Conservation (phyloP, 306 rosid genomes). For the Trifolium pratense region DNA sequence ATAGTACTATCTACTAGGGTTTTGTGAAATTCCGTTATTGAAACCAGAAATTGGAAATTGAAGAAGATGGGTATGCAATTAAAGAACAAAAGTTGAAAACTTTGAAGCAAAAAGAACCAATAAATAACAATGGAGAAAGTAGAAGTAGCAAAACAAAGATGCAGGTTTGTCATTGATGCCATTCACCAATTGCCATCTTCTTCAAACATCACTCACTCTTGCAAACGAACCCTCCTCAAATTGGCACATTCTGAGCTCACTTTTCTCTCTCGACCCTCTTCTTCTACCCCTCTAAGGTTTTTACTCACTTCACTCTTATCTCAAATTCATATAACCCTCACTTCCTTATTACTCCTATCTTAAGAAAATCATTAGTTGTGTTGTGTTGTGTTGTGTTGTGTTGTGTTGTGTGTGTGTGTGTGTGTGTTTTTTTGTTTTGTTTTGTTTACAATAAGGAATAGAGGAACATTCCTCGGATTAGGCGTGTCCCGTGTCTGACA, state of each 20-base stretch:
- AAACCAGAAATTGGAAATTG: slow-evolving; percentile 23
- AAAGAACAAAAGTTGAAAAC: slow-evolving; percentile 25
- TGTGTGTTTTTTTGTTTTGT: too few relatives aligned
- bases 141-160: slow-evolving; percentile 77
- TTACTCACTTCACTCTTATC: background rate
- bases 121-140: slow-evolving; percentile 42
- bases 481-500: too few relatives aligned
- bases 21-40: background rate
- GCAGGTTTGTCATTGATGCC: slow-evolving; percentile 62
- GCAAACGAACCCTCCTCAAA: slow-evolving; percentile 74
- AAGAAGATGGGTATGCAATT: slow-evolving; percentile 4
- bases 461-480: too few relatives aligned
- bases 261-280: slow-evolving; percentile 65
- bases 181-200: slow-evolving; percentile 55
- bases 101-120: slow-evolving; percentile 7
- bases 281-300: slow-evolving; percentile 62
- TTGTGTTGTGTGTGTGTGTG: too few relatives aligned
- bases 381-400: too few relatives aligned
- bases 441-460: too few relatives aligned
- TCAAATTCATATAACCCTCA: too few relatives aligned
- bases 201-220: slow-evolving; percentile 63
- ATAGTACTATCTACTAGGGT: too few relatives aligned
- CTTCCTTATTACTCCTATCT: too few relatives aligned
- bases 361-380: too few relatives aligned
- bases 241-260: slow-evolving; percentile 68